Evolutionary conservation across 1,284 basidiomycete genomes (phyloP), one percentile per base, ranked within the genome.

Genomic region (Cystobasidium sp.): DNA sequence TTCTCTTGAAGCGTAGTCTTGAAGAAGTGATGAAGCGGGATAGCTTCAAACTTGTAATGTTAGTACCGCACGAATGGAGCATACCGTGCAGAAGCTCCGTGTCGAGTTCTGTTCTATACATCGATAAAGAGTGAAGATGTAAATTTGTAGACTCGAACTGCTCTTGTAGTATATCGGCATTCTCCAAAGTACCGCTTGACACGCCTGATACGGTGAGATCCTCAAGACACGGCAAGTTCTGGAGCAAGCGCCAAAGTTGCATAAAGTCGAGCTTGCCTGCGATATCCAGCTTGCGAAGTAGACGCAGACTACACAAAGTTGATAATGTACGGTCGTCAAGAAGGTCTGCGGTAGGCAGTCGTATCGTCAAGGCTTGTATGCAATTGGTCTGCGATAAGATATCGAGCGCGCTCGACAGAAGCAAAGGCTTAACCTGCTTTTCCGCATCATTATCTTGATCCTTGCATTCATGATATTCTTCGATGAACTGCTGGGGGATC

Each of bases 231-330:
- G 51, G 62, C 43, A 56, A 46, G 12, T 49, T 39, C 39, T 55
- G 41, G 14, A 73, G 43, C 16, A 73, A 22, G 3, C 37, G 18
- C 70, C 70, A 73, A 22, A 73, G 43, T 37, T 66, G 62, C 20
- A 6, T 18, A 46, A 73, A 65, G 18, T 37, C 22, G 18, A 73
- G 20, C 24, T 66, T 65, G 3, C 52, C 39, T 7, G 41, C 52
- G 22, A 73, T 22, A 37, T 65, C 63, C 7, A 73, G 51, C 63
- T 73, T 73, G 22, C 70, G 70, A 43, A 73, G 49, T 4, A 47
- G 63, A 49, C 7, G 5, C 1, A 73, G 52, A 41, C 37, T 31
- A 22, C 16, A 56, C 14, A 73, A 18, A 10, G 41, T 24, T 14
- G 37, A 20, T 43, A 58, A 37, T 31, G 59, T 44, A 24, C 39